Evolutionary conservation across 2,329 filamentous ascomycete genomes (phyloP).

Genomic region (Arthrobotrys sinensis): DNA sequence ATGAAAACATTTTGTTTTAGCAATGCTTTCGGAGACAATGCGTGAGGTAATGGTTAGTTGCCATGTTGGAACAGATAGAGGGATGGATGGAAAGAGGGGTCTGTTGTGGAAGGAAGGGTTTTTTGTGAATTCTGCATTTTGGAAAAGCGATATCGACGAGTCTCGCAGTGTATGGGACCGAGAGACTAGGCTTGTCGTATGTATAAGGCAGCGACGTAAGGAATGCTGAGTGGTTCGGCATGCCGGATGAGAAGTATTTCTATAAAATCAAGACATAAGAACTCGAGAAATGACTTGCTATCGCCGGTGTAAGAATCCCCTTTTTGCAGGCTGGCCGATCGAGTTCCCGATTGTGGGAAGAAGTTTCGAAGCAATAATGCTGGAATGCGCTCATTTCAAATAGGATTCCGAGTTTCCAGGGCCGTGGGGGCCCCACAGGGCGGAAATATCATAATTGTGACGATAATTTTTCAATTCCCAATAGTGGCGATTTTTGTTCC

Average conservation of each 20-base stretch:
- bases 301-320: constrained; percentile 5
- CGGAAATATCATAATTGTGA: neutral
- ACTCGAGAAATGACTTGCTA: constrained; percentile 1
- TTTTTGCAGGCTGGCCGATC: neutral
- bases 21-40: constrained; percentile 40
- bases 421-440: constrained; percentile 30
- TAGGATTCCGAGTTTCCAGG: constrained; percentile 9
- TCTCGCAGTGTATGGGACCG: neutral
- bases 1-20: neutral
- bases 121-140: constrained; percentile 12
- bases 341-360: constrained; percentile 33
- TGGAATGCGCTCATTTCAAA: constrained; percentile 50
- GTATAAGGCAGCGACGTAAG: constrained; percentile 20
- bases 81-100: neutral
- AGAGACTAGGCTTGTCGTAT: neutral
- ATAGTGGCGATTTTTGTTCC: constrained; percentile 11
- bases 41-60: constrained; percentile 10
- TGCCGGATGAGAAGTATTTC: constrained; percentile 26
- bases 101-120: neutral
- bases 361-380: constrained; percentile 15
- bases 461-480: neutral
- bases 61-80: neutral
- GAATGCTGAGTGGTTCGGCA: constrained; percentile 43
- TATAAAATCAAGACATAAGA: constrained; percentile 20
- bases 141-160: neutral